Conservation (phyloP, 352 stramenopile species). For the Phytopythium aichiense region DNA sequence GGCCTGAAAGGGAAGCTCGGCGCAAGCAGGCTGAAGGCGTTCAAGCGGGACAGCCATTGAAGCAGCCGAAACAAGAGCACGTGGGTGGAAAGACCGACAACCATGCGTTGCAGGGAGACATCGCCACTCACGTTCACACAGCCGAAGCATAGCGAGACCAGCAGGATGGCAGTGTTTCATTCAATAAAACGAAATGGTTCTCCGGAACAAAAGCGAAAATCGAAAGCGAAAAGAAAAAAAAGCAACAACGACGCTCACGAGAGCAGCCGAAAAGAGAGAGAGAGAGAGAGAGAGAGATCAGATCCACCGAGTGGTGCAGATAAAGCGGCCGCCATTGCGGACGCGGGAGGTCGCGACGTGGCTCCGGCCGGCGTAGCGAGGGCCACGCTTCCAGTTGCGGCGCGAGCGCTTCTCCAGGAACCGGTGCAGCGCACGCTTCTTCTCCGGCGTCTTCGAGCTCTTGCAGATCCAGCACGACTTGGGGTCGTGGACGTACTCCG, state of each 20-base stretch:
- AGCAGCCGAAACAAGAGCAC: no score
- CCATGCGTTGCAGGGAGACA: no score
- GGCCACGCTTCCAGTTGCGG: slow-evolving; percentile 81
- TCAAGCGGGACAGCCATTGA: no score
- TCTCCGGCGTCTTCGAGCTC: slow-evolving; percentile 74
- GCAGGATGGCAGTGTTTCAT: no score
- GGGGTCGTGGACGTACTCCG: slow-evolving; percentile 63
- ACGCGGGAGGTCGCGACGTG: slow-evolving; percentile 77
- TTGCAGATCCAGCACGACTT: slow-evolving; percentile 87
- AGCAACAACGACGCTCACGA: slow-evolving; percentile 26
- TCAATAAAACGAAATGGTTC: slow-evolving; percentile 6
- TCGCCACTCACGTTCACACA: no score
- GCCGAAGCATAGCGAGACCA: no score
- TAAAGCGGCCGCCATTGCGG: slow-evolving; percentile 78
- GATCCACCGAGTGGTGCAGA: slow-evolving; percentile 79
- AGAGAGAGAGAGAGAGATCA: slow-evolving; percentile 21
- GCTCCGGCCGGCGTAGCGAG: slow-evolving; percentile 75
- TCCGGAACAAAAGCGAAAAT: slow-evolving; percentile 14
- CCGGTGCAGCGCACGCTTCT: slow-evolving; percentile 78
- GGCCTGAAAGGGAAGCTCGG: no score
- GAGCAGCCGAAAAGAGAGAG: slow-evolving; percentile 19
- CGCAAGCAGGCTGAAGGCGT: no score
- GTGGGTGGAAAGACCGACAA: no score
- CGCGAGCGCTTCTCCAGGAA: slow-evolving; percentile 79
- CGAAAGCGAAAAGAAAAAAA: slow-evolving; percentile 22